phyloP scores from a whole-genome alignment of 768 basidiomycete species.

The Butyriboletus loyo region DNA sequence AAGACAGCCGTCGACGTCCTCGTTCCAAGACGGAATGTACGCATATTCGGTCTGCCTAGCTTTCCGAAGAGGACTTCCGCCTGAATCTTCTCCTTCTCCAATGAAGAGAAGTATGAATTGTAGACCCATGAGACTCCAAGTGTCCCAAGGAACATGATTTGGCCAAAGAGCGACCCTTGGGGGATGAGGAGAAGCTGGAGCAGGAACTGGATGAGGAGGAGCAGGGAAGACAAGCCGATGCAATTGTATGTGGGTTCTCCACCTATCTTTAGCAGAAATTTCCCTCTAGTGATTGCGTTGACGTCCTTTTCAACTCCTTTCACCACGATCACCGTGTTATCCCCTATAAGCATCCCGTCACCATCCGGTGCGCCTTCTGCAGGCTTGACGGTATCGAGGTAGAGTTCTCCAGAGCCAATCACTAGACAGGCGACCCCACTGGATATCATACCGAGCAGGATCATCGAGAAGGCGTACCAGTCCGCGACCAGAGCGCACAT shows the following conservation, averaged over 20 bases:
- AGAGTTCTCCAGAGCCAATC: constrained; percentile 29
- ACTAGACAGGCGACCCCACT: constrained; percentile 30
- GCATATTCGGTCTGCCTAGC: constrained; percentile 12
- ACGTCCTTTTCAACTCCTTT: constrained; percentile 31
- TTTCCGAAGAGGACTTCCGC: constrained; percentile 15
- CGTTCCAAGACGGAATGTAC: constrained; percentile 22
- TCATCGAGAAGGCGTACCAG: constrained; percentile 33
- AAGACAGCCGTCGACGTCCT: constrained; percentile 25
- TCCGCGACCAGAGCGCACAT: constrained; percentile 26
- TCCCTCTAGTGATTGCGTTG: constrained; percentile 32
- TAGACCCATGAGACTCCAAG: constrained; percentile 35
- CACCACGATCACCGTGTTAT: constrained; percentile 27
- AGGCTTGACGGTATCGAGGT: constrained; percentile 17
- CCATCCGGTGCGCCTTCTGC: constrained; percentile 27
- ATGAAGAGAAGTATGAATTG: constrained; percentile 34
- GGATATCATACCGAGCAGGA: constrained; percentile 32
- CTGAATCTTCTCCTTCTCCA: constrained; percentile 36
- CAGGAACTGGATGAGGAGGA: constrained; percentile 33
- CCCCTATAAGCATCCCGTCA: constrained; percentile 30
- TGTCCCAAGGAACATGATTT: constrained; percentile 33
- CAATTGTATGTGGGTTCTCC: constrained; percentile 11
- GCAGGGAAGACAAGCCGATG: constrained; percentile 30
- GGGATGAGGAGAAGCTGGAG: constrained; percentile 35
- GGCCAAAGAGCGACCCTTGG: constrained; percentile 34
- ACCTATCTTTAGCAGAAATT: constrained; percentile 21